These are phyloP conservation scores for Trifolium subterraneum DNA, from an alignment of 306 rosid genomes.

Conservation along the genomic window DNA sequence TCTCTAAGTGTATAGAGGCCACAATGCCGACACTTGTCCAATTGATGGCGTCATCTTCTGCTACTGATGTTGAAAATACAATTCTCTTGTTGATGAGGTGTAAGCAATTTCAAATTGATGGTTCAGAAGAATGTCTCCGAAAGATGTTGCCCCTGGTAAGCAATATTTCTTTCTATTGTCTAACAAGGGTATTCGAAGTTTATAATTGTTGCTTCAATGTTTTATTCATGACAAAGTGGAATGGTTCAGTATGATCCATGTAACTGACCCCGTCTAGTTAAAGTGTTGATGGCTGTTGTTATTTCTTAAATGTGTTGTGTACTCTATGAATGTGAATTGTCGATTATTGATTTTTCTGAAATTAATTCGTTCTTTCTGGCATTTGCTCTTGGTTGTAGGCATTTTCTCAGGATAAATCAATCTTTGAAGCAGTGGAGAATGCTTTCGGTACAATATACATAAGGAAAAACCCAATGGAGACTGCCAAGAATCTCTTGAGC, in stretches of 20 bases:
- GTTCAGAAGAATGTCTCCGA: constrained; percentile 86
- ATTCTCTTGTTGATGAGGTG: constrained; percentile 94
- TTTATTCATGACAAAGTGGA: constrained; percentile 9
- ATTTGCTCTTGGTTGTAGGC: constrained; percentile 59
- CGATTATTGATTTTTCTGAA: constrained; percentile 28
- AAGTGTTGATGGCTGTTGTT: neutral
- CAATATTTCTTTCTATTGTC: constrained; percentile 31
- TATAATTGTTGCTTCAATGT: constrained; percentile 30
- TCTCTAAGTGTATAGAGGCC: constrained; percentile 77
- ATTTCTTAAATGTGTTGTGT: constrained; percentile 6
- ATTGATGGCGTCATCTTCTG: constrained; percentile 94
- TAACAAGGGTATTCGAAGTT: constrained; percentile 22
- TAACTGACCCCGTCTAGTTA: neutral
- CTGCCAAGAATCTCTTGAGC: constrained; percentile 75
- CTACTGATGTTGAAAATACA: constrained; percentile 89
- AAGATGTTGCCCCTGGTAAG: constrained; percentile 94
- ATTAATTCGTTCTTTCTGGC: constrained; percentile 33
- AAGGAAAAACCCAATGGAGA: constrained; percentile 74
- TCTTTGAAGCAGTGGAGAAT: constrained; percentile 93
- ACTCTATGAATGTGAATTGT: constrained; percentile 13
- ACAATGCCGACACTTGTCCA: constrained; percentile 87
- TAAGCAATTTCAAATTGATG: constrained; percentile 95
- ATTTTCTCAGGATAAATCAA: constrained; percentile 95
- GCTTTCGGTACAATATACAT: constrained; percentile 86
- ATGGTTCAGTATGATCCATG: neutral